Evolutionary conservation across 306 rosid genomes (phyloP).

Genomic region (Quercus ilex): DNA sequence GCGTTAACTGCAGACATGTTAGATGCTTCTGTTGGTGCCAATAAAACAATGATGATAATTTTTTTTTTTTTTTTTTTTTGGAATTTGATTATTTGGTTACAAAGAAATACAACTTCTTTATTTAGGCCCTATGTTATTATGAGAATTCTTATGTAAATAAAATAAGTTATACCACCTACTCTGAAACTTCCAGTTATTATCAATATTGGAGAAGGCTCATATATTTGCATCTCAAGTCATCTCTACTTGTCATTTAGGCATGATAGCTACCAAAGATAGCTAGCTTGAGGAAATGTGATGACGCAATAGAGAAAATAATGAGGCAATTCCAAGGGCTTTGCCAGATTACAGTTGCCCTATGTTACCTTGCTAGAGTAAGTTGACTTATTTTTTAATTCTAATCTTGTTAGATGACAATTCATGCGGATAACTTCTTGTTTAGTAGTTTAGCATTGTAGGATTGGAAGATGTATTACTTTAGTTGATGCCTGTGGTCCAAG

Average conservation of each 20-base stretch:
- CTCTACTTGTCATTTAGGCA: not conserved
- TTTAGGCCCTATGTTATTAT: not conserved
- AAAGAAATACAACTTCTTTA: not conserved
- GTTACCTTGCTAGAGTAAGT: not conserved
- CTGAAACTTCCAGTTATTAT: too few relatives aligned
- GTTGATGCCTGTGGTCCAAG: not conserved
- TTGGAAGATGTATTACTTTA: not conserved
- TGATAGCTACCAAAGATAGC: not conserved
- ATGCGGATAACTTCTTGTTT: not conserved
- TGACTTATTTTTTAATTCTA: not conserved
- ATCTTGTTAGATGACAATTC: not conserved
- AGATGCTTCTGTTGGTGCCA: too few relatives aligned
- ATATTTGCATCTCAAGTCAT: not conserved
- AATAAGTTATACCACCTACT: too few relatives aligned
- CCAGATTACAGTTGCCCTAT: not conserved
- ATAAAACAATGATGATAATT: not conserved
- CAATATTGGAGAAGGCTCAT: too few relatives aligned
- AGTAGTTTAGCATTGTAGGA: not conserved
- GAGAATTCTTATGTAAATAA: not conserved
- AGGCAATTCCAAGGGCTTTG: not conserved
- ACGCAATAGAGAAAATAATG: not conserved
- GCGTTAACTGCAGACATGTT: too few relatives aligned
- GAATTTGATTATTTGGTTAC: not conserved
- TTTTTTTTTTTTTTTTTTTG: not conserved
- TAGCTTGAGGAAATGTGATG: not conserved